These are phyloP conservation scores for Calocybe indica DNA, from an alignment of 768 basidiomycete species.

Conservation along the genomic window DNA sequence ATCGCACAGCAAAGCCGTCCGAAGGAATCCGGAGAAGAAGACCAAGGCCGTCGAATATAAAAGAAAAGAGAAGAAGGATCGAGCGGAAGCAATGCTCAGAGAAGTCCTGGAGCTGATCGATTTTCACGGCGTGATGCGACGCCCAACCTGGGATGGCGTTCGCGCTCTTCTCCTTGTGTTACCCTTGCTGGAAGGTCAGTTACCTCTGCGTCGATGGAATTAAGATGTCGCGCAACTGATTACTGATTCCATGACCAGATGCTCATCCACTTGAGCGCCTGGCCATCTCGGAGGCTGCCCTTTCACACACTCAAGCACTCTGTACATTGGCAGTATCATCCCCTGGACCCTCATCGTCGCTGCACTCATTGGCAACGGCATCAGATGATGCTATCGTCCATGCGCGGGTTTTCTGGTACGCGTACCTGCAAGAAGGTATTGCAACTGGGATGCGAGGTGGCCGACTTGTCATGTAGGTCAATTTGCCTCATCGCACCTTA, in stretches of 20 bases:
- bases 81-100: constrained; percentile 62
- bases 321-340: constrained; percentile 49
- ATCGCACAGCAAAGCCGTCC: constrained; percentile 1
- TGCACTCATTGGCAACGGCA: constrained; percentile 36
- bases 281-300: constrained; percentile 73
- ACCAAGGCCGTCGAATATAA: constrained; percentile 24
- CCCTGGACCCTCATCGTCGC: constrained; percentile 16
- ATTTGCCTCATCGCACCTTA: neutral
- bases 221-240: no score
- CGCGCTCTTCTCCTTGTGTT: constrained; percentile 71
- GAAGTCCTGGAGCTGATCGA: constrained; percentile 81
- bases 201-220: neutral
- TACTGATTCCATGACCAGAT: constrained; percentile 25
- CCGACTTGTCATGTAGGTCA: constrained; percentile 68
- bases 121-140: constrained; percentile 68
- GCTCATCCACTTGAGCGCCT: constrained; percentile 39
- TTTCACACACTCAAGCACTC: constrained; percentile 77
- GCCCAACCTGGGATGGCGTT: constrained; percentile 85
- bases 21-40: constrained; percentile 7
- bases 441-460: constrained; percentile 81
- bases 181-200: constrained; percentile 78
- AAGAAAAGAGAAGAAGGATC: constrained; percentile 42
- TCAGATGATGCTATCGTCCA: constrained; percentile 60
- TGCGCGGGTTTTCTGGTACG: constrained; percentile 86
- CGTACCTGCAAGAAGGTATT: constrained; percentile 80